Conservation (phyloP, 176 grass and related monocot genomes). For the Avena sativa region DNA sequence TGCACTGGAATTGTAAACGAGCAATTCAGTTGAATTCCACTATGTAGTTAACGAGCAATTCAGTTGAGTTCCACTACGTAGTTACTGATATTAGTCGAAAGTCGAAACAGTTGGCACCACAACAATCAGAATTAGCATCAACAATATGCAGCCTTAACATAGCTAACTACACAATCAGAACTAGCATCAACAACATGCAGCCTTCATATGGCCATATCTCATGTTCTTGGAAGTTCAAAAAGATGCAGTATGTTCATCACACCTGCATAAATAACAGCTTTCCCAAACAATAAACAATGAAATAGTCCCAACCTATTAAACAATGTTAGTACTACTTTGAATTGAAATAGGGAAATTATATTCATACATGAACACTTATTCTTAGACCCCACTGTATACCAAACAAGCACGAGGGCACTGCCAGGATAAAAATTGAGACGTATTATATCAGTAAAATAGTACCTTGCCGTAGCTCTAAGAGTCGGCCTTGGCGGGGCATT, state of each 20-base stretch:
- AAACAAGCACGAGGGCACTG: neutral
- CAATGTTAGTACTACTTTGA: neutral
- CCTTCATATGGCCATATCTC: neutral
- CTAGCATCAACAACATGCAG: neutral
- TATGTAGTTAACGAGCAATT: neutral
- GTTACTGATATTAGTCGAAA: neutral
- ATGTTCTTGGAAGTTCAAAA: neutral
- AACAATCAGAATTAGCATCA: neutral
- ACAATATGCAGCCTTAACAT: neutral
- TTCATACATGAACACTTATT: neutral
- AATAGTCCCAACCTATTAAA: neutral
- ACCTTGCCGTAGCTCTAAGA: slow-evolving; percentile 35
- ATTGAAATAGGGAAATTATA: neutral
- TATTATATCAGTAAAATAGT: neutral
- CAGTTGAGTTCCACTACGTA: neutral
- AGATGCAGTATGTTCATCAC: neutral
- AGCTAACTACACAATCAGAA: neutral
- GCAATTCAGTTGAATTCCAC: neutral
- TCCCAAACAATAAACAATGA: neutral
- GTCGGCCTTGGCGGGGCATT: slow-evolving; percentile 48
- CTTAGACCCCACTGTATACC: neutral
- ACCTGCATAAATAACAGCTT: neutral
- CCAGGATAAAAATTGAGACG: neutral
- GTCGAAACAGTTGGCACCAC: neutral
- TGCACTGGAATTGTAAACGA: neutral